These are phyloP conservation scores for Bipolaris sorokiniana DNA, from an alignment of 2,329 filamentous ascomycete species.

Conservation along the genomic window DNA sequence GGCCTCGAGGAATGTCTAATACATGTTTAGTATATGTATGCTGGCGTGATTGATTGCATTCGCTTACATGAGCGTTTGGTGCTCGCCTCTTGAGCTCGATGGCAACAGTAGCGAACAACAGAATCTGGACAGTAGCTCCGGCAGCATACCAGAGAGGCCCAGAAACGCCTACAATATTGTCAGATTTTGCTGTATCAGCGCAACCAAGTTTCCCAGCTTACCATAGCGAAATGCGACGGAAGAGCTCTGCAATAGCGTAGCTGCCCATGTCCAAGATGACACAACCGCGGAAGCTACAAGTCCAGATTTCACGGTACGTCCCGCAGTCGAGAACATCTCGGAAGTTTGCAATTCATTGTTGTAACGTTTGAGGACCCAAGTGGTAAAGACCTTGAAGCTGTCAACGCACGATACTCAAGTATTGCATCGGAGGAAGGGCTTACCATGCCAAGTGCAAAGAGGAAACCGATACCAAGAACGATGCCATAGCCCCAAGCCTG, in stretches of 20 bases:
- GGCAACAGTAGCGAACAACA: constrained; percentile 39
- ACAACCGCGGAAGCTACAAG: constrained; percentile 41
- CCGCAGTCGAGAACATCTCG: constrained; percentile 41
- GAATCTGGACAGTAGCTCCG: constrained; percentile 42
- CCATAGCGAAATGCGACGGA: constrained; percentile 46
- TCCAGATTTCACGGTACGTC: constrained; percentile 42
- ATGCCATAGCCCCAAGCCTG: constrained; percentile 45
- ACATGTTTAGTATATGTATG: constrained; percentile 2
- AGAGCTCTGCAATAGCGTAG: constrained; percentile 38
- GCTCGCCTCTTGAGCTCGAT: constrained; percentile 45
- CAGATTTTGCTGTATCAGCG: background rate
- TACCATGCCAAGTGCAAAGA: constrained; percentile 41
- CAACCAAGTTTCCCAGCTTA: background rate
- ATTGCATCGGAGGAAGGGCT: background rate
- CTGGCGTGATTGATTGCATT: rapidly evolving
- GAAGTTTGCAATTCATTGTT: constrained; percentile 42
- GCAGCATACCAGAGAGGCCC: constrained; percentile 45
- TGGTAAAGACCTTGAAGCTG: constrained; percentile 30
- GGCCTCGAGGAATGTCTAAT: constrained; percentile 81
- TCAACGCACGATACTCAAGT: background rate
- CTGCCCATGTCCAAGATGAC: constrained; percentile 41
- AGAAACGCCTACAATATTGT: constrained; percentile 28
- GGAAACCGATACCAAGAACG: constrained; percentile 40
- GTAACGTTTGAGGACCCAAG: constrained; percentile 40
- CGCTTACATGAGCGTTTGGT: constrained; percentile 39